Percentiles rank a stretch among this genome's conserved stretches.
phyloP scores from a whole-genome alignment of 768 basidiomycete species.

The Pisolithus microcarpus region DNA sequence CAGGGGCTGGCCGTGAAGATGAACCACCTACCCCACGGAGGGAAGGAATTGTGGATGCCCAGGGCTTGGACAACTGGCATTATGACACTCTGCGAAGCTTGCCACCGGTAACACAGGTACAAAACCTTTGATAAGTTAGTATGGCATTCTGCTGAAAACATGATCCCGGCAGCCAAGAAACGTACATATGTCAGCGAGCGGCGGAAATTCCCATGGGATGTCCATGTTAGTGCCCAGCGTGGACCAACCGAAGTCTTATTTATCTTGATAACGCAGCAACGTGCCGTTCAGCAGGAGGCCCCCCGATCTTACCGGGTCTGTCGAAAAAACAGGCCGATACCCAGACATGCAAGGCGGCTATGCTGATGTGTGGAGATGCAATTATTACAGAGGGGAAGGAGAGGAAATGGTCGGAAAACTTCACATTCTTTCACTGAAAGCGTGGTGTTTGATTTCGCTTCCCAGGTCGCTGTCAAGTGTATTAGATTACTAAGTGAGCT shows the following conservation, averaged over 20 bases:
- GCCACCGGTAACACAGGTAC: not conserved
- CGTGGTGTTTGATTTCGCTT: not conserved
- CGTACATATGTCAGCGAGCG: no score
- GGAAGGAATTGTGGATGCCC: no score
- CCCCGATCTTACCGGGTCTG: not conserved
- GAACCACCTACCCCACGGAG: not conserved
- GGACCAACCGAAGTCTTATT: not conserved
- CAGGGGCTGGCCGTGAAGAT: no score
- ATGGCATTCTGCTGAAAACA: not conserved
- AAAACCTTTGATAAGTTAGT: not conserved
- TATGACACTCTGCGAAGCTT: not conserved
- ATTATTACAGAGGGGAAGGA: not conserved
- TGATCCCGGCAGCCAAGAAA: not conserved
- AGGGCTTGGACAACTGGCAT: no score
- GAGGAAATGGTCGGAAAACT: not conserved
- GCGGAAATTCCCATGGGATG: no score
- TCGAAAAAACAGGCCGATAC: not conserved
- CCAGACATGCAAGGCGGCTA: not conserved
- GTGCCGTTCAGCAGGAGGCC: not conserved
- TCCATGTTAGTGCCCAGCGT: not conserved
- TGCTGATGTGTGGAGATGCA: slow-evolving; percentile 6
- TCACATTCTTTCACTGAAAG: not conserved
- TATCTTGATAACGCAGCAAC: not conserved
- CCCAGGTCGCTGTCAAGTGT: not conserved
- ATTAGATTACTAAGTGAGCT: not conserved